Evolutionary conservation across 768 basidiomycete genomes (phyloP), one percentile per base, ranked within the genome.

Genomic region (Lactifluus echinatus): DNA sequence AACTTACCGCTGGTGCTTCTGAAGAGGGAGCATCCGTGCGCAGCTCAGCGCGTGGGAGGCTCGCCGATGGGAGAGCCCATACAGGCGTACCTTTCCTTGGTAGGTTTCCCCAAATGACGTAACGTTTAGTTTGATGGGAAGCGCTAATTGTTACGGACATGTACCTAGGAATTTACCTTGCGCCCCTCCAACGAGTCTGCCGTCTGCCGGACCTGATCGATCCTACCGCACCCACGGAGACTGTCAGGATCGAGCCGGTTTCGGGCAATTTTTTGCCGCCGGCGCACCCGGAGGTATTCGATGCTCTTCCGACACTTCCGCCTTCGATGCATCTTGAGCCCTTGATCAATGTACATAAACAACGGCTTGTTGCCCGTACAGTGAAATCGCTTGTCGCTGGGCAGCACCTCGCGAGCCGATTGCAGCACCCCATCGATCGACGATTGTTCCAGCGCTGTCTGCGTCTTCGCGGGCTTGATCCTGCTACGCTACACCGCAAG

Each of bases 321-420:
- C 66, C 81, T 1, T 79, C 80, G n/a, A 88, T 91, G 75, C 81
- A 84, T 59, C 78, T 93, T 28, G 89, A 92, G 64, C 89, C 90
- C 3, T 70, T 93, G 56, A 89, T 93, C 72, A 93, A 91, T 66
- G 85, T 93, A 6, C 88, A 92, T 70, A 92, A 93, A 70, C 90
- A 93, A 67, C 81, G 90, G 34, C 72, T 85, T 63, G 87, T 89
- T 51, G 88, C 90, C 10, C 79, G 79, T 15, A 84, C 89, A 40
- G 87, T 92, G 72, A 89, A 90, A 68, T 78, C 80, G 7, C 72
- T 92, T 53, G 87, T 92, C 8, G 82, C 85, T 10, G 87, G 88
- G 2, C 90, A 92, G 66, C 90, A 92, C 64, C 78, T 90, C 10
- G 87, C 90, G 2, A 82, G 84, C 56, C 79, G 80, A 26, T 76